Percentiles rank a stretch among this genome's conserved stretches.
Evolutionary conservation across 345 rosid species (phyloP).

Genomic region (Erodium maritimum): DNA sequence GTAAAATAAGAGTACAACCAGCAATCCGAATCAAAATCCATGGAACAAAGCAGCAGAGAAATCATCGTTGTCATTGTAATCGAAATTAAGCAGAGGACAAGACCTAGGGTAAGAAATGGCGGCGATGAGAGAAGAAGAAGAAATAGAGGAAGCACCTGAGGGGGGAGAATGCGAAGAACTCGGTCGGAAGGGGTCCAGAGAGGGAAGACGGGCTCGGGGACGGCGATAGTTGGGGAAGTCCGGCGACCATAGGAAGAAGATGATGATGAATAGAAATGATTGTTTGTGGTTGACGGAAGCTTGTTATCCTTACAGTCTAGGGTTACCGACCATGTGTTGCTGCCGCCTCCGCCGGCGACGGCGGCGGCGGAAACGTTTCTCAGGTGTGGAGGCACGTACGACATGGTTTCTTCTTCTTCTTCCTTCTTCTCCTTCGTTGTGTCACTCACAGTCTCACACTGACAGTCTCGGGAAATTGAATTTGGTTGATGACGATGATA

Average conservation of each 20-base stretch:
- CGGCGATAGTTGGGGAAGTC: constrained; percentile 3
- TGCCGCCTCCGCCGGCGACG: too few relatives aligned
- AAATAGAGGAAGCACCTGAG: constrained; percentile 12
- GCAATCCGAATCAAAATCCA: not conserved
- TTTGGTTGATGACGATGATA: too few relatives aligned
- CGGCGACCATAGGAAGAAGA: constrained; percentile 10
- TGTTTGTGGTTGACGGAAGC: constrained; percentile 4
- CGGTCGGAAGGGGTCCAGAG: constrained; percentile 33
- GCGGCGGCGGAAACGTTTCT: constrained; percentile 14
- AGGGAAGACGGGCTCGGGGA: constrained; percentile 18
- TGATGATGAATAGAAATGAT: not conserved
- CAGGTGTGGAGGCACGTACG: constrained; percentile 30
- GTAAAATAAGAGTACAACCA: not conserved
- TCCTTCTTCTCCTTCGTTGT: not conserved
- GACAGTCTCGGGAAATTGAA: too few relatives aligned
- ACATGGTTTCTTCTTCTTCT: constrained; percentile 15
- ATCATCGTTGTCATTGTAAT: too few relatives aligned
- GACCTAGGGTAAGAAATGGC: not conserved
- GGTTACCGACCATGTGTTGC: constrained; percentile 8
- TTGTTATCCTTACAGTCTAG: constrained; percentile 8
- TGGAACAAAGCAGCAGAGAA: too few relatives aligned
- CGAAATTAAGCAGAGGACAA: too few relatives aligned
- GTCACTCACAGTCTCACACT: too few relatives aligned
- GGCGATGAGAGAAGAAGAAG: not conserved
- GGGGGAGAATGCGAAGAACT: constrained; percentile 22